These are phyloP conservation scores for Sporobolomyces roseus DNA, from an alignment of 768 basidiomycete genomes.

Conservation along the genomic window DNA sequence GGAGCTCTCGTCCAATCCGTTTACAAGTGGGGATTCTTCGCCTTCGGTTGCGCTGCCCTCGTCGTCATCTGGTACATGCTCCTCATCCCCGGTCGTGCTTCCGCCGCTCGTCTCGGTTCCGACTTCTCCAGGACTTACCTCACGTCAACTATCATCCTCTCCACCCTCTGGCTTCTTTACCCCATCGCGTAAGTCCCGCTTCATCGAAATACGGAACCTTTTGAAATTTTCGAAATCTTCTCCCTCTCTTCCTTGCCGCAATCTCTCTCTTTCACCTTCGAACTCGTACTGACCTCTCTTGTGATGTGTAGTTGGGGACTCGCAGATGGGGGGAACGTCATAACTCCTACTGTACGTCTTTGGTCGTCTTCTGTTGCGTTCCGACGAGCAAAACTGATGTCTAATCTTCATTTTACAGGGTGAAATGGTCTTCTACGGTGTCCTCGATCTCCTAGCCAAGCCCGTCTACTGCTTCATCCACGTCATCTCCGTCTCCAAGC, in stretches of 20 bases:
- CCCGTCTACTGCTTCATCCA: conserved; percentile 49
- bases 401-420: background rate
- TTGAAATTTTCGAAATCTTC: too few species aligned
- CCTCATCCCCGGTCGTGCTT: conserved; percentile 42
- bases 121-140: conserved; percentile 44
- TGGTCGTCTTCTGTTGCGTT: too few species aligned
- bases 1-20: conserved; percentile 55
- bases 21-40: conserved; percentile 51
- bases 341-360: conserved; percentile 51
- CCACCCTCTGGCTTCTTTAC: conserved; percentile 60
- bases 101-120: conserved; percentile 45
- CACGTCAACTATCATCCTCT: conserved; percentile 53
- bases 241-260: too few species aligned
- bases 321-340: conserved; percentile 55
- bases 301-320: too few species aligned
- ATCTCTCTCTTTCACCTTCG: too few species aligned
- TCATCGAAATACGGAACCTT: too few species aligned
- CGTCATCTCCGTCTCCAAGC: conserved; percentile 45
- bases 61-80: conserved; percentile 56
- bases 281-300: too few species aligned
- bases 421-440: conserved; percentile 53
- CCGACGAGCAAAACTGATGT: background rate
- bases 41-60: conserved; percentile 54
- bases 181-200: conserved; percentile 57
- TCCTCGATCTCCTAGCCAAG: conserved; percentile 52